Evolutionary conservation across 2,329 filamentous ascomycete species (phyloP), one percentile per base, ranked within the genome.

Genomic region (Sporothrix variecibatus): DNA sequence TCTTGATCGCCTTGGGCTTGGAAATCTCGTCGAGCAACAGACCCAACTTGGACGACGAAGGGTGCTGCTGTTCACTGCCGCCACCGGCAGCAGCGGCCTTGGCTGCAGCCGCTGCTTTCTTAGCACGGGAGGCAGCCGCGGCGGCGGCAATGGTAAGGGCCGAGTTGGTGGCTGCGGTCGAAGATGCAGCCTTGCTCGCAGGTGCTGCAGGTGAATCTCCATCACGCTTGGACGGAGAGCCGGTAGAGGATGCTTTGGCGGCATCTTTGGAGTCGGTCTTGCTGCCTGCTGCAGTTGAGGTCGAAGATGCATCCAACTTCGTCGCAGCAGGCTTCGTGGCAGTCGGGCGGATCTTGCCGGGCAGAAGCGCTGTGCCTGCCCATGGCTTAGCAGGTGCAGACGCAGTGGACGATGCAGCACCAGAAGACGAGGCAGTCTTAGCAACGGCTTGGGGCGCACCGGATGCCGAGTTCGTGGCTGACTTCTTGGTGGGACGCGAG

Each of bases 1-100:
- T 89, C 77, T 69, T 68, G 43, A 15, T 51, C 12, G n/a, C 23
- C 40, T 89, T 88, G 0, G 86, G 82, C 73, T 88, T 87, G 3
- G 84, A 81, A 17, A 85, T 85, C 60, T 85, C 82, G 2, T 87
- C 86, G 26, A 90, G 83, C 20, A 90, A 80, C 6, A 87, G 87
- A 15, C 87, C 86, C 73, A 90, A 87, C 49, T 84, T 86, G 1
- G 87, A 88, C 43, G 79, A 78, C 28, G 83, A 78, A 1, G 80
- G 31, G 9, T 31, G 26, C 31, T 38, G 15, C 34, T 34, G 34
- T 34, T 34, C n/a, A 8, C 53, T 23, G 6, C 53, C 53, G 23
- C 53, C 26, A 11, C 26, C 26, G 56, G 26, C 28, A 23, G 53
- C 9, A 11, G 78, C 82, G 17, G 79, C 77, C 73, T 83, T 84